Evolutionary conservation across 2,329 filamentous ascomycete genomes (phyloP).

Genomic region (Lachnellula arida): DNA sequence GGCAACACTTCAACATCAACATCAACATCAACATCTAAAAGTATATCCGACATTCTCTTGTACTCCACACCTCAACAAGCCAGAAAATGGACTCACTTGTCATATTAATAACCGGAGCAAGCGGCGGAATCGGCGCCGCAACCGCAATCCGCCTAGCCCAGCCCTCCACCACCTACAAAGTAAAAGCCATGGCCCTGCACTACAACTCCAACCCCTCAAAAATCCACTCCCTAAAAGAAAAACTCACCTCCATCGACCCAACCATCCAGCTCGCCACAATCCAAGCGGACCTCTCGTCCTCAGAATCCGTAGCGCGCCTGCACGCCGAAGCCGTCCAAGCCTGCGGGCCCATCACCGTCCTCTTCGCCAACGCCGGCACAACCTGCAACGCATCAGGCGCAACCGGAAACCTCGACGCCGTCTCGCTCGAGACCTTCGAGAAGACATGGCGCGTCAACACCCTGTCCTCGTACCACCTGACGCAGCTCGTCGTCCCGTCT

Average conservation of each 20-base stretch:
- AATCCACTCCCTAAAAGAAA: background rate
- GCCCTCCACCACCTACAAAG: background rate
- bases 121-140: conserved; percentile 61
- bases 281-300: conserved; percentile 7
- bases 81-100: conserved; percentile 1
- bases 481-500: conserved; percentile 22
- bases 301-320: conserved; percentile 1
- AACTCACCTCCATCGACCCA: conserved; percentile 1
- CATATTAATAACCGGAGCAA: conserved; percentile 48
- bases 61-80: no score
- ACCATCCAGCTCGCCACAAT: background rate
- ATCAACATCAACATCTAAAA: no score
- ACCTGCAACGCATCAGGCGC: conserved; percentile 15
- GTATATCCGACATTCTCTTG: no score
- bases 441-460: conserved; percentile 24
- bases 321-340: background rate
- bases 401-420: conserved; percentile 9
- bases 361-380: conserved; percentile 25
- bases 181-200: conserved; percentile 2
- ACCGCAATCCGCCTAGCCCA: conserved; percentile 61
- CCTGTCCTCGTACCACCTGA: conserved; percentile 19
- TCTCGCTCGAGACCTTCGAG: conserved; percentile 24
- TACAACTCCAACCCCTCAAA: conserved; percentile 6
- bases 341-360: conserved; percentile 1
- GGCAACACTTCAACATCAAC: no score